Evolutionary conservation across 331 rosid species (phyloP).

Genomic region (Pyrus hybrid): DNA sequence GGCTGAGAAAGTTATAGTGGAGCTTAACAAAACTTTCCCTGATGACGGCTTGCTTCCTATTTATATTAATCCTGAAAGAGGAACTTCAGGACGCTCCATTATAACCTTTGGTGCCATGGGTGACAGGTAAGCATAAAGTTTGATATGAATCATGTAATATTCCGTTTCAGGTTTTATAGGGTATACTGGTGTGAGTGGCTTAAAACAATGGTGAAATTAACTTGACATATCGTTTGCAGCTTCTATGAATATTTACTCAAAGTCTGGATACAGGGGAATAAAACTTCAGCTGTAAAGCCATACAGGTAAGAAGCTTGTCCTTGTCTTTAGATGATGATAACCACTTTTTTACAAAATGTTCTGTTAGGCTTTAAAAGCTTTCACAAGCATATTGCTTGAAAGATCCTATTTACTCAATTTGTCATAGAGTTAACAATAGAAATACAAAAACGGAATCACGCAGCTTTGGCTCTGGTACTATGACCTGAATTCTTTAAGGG

Average conservation of each 20-base stretch:
- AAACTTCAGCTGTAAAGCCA: slow-evolving; percentile 66
- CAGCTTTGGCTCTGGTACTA: neutral
- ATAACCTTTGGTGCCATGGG: slow-evolving; percentile 99
- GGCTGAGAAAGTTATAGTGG: slow-evolving; percentile 76
- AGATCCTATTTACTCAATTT: neutral
- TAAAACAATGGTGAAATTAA: slow-evolving; percentile 6
- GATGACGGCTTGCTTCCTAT: slow-evolving; percentile 96
- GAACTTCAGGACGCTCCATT: slow-evolving; percentile 49
- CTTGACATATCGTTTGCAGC: slow-evolving; percentile 44
- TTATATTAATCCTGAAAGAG: slow-evolving; percentile 66
- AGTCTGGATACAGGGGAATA: slow-evolving; percentile 95
- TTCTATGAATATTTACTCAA: slow-evolving; percentile 96
- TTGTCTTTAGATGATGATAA: neutral
- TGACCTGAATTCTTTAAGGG: neutral
- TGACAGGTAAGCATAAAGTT: slow-evolving; percentile 58
- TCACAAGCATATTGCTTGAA: neutral
- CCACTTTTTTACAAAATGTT: neutral
- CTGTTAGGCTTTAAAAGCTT: neutral
- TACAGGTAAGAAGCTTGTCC: slow-evolving; percentile 57
- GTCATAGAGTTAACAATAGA: neutral
- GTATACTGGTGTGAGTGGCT: neutral
- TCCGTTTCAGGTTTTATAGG: neutral
- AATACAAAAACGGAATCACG: neutral
- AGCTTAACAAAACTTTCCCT: slow-evolving; percentile 72
- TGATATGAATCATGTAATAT: neutral